Evolutionary conservation across 2,329 filamentous ascomycete genomes (phyloP).

Genomic region (Calonectria naviculata): DNA sequence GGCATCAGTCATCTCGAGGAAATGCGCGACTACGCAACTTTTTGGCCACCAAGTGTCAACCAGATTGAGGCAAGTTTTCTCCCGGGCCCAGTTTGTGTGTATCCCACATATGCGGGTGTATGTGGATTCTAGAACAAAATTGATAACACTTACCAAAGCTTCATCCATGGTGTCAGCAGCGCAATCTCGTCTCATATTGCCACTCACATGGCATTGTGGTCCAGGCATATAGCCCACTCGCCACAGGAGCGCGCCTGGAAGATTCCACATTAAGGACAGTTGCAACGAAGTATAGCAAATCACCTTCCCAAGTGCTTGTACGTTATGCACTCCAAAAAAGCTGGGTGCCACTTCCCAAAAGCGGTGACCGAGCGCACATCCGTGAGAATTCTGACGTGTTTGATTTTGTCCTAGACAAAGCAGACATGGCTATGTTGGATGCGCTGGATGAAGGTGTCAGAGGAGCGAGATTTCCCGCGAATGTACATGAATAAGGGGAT

Average conservation of each 20-base stretch:
- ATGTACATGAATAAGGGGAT: slow-evolving; percentile 24
- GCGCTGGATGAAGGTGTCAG: slow-evolving; percentile 40
- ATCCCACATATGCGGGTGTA: background rate
- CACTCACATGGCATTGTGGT: slow-evolving; percentile 78
- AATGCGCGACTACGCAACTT: slow-evolving; percentile 71
- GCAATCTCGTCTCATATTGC: slow-evolving; percentile 63
- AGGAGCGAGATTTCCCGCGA: slow-evolving; percentile 46
- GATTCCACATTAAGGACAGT: slow-evolving; percentile 68
- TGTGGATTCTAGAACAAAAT: background rate
- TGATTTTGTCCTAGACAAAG: slow-evolving; percentile 65
- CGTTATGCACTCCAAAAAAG: slow-evolving; percentile 77
- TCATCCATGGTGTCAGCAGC: slow-evolving; percentile 76
- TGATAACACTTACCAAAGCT: slow-evolving; percentile 58
- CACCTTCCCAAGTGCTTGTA: slow-evolving; percentile 73
- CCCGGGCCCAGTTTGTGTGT: too few relatives aligned
- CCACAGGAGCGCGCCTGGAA: slow-evolving; percentile 48
- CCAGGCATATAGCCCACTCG: slow-evolving; percentile 54
- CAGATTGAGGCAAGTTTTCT: slow-evolving; percentile 72
- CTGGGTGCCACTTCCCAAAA: slow-evolving; percentile 77
- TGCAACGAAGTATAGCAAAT: slow-evolving; percentile 68
- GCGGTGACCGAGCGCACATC: slow-evolving; percentile 68
- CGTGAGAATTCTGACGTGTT: slow-evolving; percentile 70
- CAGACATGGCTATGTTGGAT: slow-evolving; percentile 64
- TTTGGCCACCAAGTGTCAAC: slow-evolving; percentile 78
- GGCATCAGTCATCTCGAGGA: slow-evolving; percentile 76